A percentile compares a stretch with the other conserved stretches of the same genome.
These are phyloP conservation scores for Lactarius sp. DNA, from an alignment of 768 basidiomycete genomes.

Conservation along the genomic window DNA sequence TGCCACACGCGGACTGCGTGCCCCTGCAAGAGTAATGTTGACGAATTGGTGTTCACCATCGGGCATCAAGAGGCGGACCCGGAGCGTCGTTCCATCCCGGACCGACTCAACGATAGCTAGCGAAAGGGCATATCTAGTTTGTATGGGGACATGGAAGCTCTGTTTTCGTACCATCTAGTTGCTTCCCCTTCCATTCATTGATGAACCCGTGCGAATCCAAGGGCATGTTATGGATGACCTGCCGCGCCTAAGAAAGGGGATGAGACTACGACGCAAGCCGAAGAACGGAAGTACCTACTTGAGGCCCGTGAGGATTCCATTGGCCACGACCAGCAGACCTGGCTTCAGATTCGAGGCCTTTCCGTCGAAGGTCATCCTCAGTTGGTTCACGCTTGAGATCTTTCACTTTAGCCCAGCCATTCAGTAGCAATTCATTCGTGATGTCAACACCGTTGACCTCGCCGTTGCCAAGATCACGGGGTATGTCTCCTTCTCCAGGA, in stretches of 20 bases:
- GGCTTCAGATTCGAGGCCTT: conserved; percentile 73
- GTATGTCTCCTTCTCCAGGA: conserved; percentile 59
- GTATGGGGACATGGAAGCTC: conserved; percentile 19
- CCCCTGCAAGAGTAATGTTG: conserved; percentile 81
- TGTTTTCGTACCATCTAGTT: conserved; percentile 64
- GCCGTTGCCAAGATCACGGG: conserved; percentile 75
- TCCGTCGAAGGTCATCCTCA: conserved; percentile 68
- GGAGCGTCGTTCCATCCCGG: conserved; percentile 85
- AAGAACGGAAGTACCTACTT: conserved; percentile 38
- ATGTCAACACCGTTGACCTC: conserved; percentile 72
- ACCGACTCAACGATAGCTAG: conserved; percentile 91
- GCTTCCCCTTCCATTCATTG: conserved; percentile 85
- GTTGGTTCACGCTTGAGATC: conserved; percentile 80
- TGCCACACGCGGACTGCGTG: conserved; percentile 66
- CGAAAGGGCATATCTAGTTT: neutral
- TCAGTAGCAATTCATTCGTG: conserved; percentile 67
- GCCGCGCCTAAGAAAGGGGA: conserved; percentile 48
- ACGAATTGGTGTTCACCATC: conserved; percentile 86
- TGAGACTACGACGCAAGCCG: neutral
- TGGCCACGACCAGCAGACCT: conserved; percentile 70
- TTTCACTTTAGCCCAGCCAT: conserved; percentile 93
- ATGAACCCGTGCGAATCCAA: conserved; percentile 85
- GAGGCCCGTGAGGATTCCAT: conserved; percentile 80
- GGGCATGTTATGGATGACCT: conserved; percentile 84
- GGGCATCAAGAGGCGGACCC: conserved; percentile 83